Evolutionary conservation across 352 stramenopile genomes (phyloP).

Genomic region (Phytophthora chlamydospora): DNA sequence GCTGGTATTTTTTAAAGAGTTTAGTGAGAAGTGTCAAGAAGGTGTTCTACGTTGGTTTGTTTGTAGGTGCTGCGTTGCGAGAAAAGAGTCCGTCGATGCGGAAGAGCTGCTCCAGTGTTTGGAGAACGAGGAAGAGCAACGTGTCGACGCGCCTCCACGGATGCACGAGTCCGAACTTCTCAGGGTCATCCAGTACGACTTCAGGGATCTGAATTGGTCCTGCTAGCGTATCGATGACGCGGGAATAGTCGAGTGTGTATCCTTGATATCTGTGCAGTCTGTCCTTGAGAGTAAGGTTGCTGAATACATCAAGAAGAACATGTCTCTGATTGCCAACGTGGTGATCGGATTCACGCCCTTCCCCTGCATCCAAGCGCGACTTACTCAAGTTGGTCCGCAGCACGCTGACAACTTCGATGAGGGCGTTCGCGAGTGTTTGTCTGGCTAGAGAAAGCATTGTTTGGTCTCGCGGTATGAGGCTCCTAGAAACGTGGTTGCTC

Average conservation of each 20-base stretch:
- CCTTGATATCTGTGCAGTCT: slow-evolving; percentile 15
- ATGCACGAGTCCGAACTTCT: slow-evolving; percentile 48
- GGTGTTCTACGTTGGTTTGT: slow-evolving; percentile 6
- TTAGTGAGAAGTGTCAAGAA: slow-evolving; percentile 2
- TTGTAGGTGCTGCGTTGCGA: slow-evolving; percentile 8
- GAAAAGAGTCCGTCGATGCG: slow-evolving; percentile 53
- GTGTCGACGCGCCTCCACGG: slow-evolving; percentile 53
- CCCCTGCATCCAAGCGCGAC: slow-evolving; percentile 4
- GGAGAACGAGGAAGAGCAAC: slow-evolving; percentile 52
- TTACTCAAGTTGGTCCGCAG: slow-evolving; percentile 36
- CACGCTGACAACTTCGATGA: slow-evolving; percentile 44
- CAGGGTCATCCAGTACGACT: slow-evolving; percentile 46
- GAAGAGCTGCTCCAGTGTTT: slow-evolving; percentile 66
- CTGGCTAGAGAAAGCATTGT: slow-evolving; percentile 16
- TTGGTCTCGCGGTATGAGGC: not conserved
- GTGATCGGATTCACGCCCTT: not conserved
- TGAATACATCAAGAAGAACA: slow-evolving; percentile 35
- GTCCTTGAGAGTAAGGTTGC: slow-evolving; percentile 12
- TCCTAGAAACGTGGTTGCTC: not conserved
- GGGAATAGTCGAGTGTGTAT: slow-evolving; percentile 41
- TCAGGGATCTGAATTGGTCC: slow-evolving; percentile 46
- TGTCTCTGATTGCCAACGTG: slow-evolving; percentile 22
- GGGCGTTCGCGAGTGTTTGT: slow-evolving; percentile 28
- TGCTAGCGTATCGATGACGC: slow-evolving; percentile 35
- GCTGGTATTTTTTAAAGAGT: slow-evolving; percentile 17